phyloP scores from a whole-genome alignment of 768 basidiomycete genomes.

The Solioccasus polychromus region DNA sequence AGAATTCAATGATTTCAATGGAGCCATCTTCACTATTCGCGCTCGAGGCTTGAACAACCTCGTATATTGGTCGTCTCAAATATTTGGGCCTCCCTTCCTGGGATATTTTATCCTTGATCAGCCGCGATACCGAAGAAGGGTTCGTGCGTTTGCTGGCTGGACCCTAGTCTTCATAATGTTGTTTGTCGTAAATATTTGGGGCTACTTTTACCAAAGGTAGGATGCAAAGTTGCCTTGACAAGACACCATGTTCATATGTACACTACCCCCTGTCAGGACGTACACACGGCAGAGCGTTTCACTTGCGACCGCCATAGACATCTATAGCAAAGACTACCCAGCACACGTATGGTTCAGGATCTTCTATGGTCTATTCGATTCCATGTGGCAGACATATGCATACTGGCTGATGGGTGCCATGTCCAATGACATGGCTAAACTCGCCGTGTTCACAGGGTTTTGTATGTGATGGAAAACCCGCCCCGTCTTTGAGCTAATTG shows the following conservation, averaged over 20 bases:
- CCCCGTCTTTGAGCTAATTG: too few relatives aligned
- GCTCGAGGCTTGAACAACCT: constrained; percentile 74
- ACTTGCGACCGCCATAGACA: constrained; percentile 48
- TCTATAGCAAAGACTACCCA: constrained; percentile 52
- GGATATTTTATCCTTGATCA: constrained; percentile 63
- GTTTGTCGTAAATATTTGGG: constrained; percentile 73
- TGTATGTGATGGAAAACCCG: too few relatives aligned
- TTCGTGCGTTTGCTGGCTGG: constrained; percentile 74
- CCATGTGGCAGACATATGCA: constrained; percentile 82
- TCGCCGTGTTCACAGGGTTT: constrained; percentile 80
- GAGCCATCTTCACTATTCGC: constrained; percentile 77
- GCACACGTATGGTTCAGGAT: constrained; percentile 63
- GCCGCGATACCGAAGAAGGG: constrained; percentile 51
- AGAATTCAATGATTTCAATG: constrained; percentile 83
- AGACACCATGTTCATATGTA: too few relatives aligned
- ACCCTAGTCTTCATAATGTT: constrained; percentile 56
- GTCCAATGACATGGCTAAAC: constrained; percentile 77
- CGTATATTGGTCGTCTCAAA: constrained; percentile 78
- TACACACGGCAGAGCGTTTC: constrained; percentile 59
- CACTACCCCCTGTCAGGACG: constrained; percentile 1
- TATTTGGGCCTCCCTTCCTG: constrained; percentile 69
- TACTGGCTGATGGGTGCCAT: constrained; percentile 89
- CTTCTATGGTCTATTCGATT: constrained; percentile 73
- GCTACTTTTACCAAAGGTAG: constrained; percentile 75
- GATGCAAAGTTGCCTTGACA: too few relatives aligned